Base-by-base conservation (phyloP, 345 rosid species). In the Moricandia arvensis region DNA sequence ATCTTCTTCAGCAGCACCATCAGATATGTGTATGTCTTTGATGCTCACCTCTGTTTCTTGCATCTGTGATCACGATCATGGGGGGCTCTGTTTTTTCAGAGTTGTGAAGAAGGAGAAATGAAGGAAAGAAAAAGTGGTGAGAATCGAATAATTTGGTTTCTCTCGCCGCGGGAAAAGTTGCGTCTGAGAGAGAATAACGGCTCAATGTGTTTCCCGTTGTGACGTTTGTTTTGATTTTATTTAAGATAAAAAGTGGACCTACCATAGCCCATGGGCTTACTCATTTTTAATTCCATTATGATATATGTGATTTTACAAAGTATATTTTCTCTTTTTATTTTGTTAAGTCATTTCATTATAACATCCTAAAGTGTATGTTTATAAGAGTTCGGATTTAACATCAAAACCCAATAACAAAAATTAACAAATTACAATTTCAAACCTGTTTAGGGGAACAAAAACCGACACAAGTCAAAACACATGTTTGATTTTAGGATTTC, bases 161-260 rank as follows among this genome's bases (percentile, higher is more conserved):
- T 67, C 68, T 67, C 62, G 7, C 68, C 73, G 79, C 73, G 73
- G 79, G 78, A 71, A 71, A 70, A 59, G 74, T 41, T 70, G n/a
- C 6, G n/a, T n/a, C 6, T 47, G 33, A 60, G 45, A 45, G 47
- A 71, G 47, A 71, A 47, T 47, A 61, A 72, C 68, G 67, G 60
- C 37, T n/a, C 1, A 15, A 45, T 57, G n/a, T 8, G 3, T 29
- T 29, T 47, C 1, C 47, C 59, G 13, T 6, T 47, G 7, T 45
- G 17, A 45, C 17, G 17, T 47, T 47, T 45, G 3, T 45, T 45
- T 45, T n/a, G n/a, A 15, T 33, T 33, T 33, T 33, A 33, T 33
- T 33, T 33, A n/a, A 21, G 53, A 47, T 47, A 47, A 4, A 47
- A 47, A n/a, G n/a, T 47, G 53, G 17, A 16, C 53, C 53, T 47